Evolutionary conservation across 1,284 basidiomycete genomes (phyloP).

Genomic region (Ceratobasidium sp.): DNA sequence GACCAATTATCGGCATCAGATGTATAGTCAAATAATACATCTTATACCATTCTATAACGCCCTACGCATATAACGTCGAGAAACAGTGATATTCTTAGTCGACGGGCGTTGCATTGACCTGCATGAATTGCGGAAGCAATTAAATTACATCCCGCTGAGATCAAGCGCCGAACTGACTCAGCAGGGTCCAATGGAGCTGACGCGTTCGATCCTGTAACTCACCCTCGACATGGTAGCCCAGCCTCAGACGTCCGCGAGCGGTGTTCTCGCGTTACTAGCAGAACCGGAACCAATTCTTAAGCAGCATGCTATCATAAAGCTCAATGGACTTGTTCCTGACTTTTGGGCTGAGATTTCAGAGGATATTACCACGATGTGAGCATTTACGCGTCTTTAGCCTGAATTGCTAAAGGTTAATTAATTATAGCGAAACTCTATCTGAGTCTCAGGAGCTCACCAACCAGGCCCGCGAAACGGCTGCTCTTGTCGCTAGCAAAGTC

Average conservation of each 20-base stretch:
- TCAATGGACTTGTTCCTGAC: slow-evolving; percentile 87
- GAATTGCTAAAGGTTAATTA: not conserved
- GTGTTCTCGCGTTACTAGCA: slow-evolving; percentile 88
- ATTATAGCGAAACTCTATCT: slow-evolving; percentile 85
- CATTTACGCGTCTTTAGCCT: slow-evolving; percentile 31
- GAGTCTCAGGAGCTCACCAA: slow-evolving; percentile 83
- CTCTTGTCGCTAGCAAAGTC: slow-evolving; percentile 92
- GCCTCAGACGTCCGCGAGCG: slow-evolving; percentile 84
- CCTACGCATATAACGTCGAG: too few relatives aligned
- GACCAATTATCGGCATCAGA: too few relatives aligned
- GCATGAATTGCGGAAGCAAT: too few relatives aligned
- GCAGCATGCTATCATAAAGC: slow-evolving; percentile 87
- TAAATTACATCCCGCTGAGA: too few relatives aligned
- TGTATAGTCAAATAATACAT: too few relatives aligned
- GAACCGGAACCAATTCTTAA: slow-evolving; percentile 91
- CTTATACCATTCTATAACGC: too few relatives aligned
- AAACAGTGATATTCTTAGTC: too few relatives aligned
- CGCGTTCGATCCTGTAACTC: slow-evolving; percentile 47
- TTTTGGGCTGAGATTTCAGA: slow-evolving; percentile 99
- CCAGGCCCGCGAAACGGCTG: slow-evolving; percentile 82
- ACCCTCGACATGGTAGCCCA: slow-evolving; percentile 49
- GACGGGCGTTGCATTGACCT: too few relatives aligned
- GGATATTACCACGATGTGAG: slow-evolving; percentile 89
- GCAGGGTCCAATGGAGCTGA: slow-evolving; percentile 41
- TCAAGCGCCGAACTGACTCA: slow-evolving; percentile 17